phyloP scores from a whole-genome alignment of 108 stramenopile species.

The Skeletonema potamos region DNA sequence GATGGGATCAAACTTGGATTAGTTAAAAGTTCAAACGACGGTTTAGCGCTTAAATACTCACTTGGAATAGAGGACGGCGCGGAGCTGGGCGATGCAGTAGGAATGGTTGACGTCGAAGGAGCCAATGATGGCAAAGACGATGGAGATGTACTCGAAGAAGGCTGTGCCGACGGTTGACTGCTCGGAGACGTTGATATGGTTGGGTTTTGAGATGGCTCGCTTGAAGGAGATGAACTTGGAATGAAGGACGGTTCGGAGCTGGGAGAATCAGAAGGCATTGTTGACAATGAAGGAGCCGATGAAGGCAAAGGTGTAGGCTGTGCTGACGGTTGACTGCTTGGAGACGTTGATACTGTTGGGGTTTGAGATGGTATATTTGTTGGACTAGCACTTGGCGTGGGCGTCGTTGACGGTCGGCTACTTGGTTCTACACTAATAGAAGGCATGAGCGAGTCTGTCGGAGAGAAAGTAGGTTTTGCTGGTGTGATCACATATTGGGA shows the following conservation, averaged over 20 bases:
- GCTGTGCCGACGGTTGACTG: conserved; percentile 2
- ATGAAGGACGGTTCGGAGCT: not conserved
- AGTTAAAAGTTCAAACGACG: not conserved
- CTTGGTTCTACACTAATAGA: not conserved
- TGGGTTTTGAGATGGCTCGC: conserved; percentile 7
- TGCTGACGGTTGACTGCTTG: conserved; percentile 1
- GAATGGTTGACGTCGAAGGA: not conserved
- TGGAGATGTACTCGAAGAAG: not conserved
- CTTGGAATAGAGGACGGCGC: not conserved
- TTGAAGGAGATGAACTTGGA: conserved; percentile 12
- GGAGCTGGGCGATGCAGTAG: not conserved
- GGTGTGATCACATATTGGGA: too few species aligned
- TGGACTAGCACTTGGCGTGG: not conserved
- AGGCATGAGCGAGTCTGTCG: not conserved
- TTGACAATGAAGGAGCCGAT: not conserved
- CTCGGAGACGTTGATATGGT: conserved; percentile 19
- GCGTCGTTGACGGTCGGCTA: not conserved
- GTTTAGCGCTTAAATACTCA: not conserved
- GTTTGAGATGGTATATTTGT: not conserved
- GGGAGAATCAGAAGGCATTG: not conserved
- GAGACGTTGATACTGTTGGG: conserved; percentile 11
- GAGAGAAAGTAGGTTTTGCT: not conserved
- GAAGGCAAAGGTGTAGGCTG: not conserved
- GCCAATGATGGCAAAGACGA: too few species aligned
- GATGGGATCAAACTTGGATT: not conserved